Evolutionary conservation across 2,329 filamentous ascomycete species (phyloP), one percentile per base, ranked within the genome.

Genomic region (Delphinella strobiligena): DNA sequence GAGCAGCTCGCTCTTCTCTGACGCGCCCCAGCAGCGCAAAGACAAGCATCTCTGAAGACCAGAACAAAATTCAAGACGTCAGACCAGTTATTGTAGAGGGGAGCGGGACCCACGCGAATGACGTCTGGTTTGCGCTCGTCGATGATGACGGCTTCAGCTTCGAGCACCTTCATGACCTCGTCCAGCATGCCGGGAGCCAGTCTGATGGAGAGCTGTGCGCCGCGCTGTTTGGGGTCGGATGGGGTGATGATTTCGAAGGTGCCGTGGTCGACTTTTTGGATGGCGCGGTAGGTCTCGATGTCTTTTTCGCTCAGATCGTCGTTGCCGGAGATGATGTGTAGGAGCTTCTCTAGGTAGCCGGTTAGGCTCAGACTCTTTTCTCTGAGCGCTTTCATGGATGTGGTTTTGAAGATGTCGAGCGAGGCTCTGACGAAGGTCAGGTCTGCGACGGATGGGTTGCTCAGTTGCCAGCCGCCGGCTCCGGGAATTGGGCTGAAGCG

Each of bases 111-210:
- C 1, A 93, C 77, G 2, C 87, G 69, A 37, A 94, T 79, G 12
- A 94, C 87, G 54, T 88, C 79, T 1, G 88, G 87, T 58, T 83
- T 84, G 43, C 87, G 69, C 68, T 91, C 82, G 55, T 94, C 87
- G 29, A 83, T 77, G 1, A 93, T 72, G 2, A 91, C 77, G 1
- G 80, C 82, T 2, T 74, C 71, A 10, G 74, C 69, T 49, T 83
- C 75, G 19, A 94, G 58, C 19, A 68, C 69, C 32, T 66, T 63
- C 43, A 76, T 69, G 2, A 93, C 75, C 5, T 55, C 55, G n/a
- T 89, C 83, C 40, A 93, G 61, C 37, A 91, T 53, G 0, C 81
- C 84, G 1, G 74, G 68, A 14, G 71, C 62, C 14, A 93, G 65
- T 37, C 80, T 59, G 7, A 94, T 61, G 53, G 84, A 91, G 24